Percentiles rank a stretch among this genome's conserved stretches.
Conservation (phyloP, 371 early-diverging fungal genomes). For the Zychaea mexicana region DNA sequence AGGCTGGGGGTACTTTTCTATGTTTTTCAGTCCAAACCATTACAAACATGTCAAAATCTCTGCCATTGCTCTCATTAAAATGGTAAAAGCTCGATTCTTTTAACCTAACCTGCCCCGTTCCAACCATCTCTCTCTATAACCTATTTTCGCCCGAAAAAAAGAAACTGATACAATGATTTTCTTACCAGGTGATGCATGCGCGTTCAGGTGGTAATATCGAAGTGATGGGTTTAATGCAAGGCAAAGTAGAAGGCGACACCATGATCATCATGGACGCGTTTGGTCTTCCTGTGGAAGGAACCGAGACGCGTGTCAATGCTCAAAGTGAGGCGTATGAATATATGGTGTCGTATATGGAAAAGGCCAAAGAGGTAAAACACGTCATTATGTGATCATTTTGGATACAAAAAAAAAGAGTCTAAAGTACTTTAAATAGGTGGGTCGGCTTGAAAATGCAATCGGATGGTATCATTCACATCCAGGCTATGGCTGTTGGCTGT, state of each 20-base stretch:
- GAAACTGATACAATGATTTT: too few relatives aligned
- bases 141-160: too few relatives aligned
- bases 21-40: slow-evolving; percentile 74
- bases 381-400: background rate
- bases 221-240: slow-evolving; percentile 98
- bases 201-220: slow-evolving; percentile 95
- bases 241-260: slow-evolving; percentile 85
- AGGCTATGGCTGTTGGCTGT: slow-evolving; percentile 98
- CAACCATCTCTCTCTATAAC: too few relatives aligned
- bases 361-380: slow-evolving; percentile 72
- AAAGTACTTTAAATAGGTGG: slow-evolving; percentile 59
- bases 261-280: slow-evolving; percentile 97
- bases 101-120: too few relatives aligned
- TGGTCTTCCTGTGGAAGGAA: slow-evolving; percentile 97
- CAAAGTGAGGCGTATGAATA: slow-evolving; percentile 94
- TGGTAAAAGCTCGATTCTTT: too few relatives aligned
- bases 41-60: slow-evolving; percentile 93
- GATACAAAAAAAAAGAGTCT: background rate
- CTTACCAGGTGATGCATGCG: slow-evolving; percentile 95
- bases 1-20: background rate
- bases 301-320: slow-evolving; percentile 98
- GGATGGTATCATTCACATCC: slow-evolving; percentile 99
- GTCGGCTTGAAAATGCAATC: slow-evolving; percentile 90
- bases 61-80: slow-evolving; percentile 95
- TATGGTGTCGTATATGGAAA: slow-evolving; percentile 92